A percentile compares a stretch with the other conserved stretches of the same genome.
phyloP scores from a whole-genome alignment of 345 rosid genomes.

The Brassica cretica region DNA sequence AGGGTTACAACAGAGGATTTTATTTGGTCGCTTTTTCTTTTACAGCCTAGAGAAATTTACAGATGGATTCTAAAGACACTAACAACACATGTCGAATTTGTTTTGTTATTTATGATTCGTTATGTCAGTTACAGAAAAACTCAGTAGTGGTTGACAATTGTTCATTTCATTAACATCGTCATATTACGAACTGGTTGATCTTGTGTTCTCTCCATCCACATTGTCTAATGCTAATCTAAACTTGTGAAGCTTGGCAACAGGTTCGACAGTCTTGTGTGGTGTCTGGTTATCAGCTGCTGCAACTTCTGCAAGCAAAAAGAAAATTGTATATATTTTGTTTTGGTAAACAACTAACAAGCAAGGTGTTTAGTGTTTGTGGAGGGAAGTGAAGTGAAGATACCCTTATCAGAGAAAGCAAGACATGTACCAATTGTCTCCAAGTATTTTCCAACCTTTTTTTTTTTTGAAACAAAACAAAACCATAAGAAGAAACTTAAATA shows the following conservation, averaged over 20 bases:
- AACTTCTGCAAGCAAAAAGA: neutral
- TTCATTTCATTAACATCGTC: neutral
- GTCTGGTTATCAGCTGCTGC: slow-evolving; percentile 40
- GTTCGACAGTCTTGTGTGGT: slow-evolving; percentile 19
- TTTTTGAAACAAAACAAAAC: too few relatives aligned
- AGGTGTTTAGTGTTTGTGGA: neutral
- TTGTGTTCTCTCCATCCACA: slow-evolving; percentile 34
- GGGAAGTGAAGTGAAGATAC: neutral
- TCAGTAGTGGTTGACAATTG: neutral
- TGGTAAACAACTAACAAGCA: neutral
- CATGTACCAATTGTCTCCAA: slow-evolving; percentile 64
- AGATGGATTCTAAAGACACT: slow-evolving; percentile 5
- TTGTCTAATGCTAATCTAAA: slow-evolving; percentile 44
- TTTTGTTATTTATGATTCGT: neutral
- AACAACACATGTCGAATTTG: neutral
- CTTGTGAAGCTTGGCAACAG: slow-evolving; percentile 42
- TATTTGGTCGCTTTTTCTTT: neutral
- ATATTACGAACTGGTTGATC: neutral
- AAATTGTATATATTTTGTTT: too few relatives aligned
- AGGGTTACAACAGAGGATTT: slow-evolving; percentile 3
- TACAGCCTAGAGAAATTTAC: slow-evolving; percentile 16
- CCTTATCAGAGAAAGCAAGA: slow-evolving; percentile 38
- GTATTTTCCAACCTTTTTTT: slow-evolving; percentile 55
- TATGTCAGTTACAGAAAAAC: neutral
- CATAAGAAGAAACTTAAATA: too few relatives aligned